Evolutionary conservation across 208 protist species (phyloP).

Genomic region (Crithidia thermophila): DNA sequence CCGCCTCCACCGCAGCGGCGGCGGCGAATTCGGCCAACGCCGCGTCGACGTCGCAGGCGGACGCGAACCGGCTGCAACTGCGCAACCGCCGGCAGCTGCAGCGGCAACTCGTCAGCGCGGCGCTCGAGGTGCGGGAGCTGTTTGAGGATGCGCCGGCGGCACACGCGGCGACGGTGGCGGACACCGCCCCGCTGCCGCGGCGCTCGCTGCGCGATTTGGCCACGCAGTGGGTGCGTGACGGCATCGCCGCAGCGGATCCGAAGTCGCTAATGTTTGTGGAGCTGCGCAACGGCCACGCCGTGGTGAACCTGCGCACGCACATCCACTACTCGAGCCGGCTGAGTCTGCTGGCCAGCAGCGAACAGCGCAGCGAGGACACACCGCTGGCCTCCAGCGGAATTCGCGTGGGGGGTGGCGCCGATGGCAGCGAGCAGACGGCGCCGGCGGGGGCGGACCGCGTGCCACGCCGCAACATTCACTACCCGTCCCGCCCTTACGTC

Average conservation of each 20-base stretch:
- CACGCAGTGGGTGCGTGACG: constrained; percentile 13
- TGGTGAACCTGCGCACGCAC: constrained; percentile 29
- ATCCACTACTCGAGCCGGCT: constrained; percentile 28
- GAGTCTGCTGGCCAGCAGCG: constrained; percentile 3
- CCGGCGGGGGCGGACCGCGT: too few relatives aligned
- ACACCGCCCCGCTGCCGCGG: not conserved
- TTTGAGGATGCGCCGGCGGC: constrained; percentile 24
- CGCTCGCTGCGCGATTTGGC: constrained; percentile 15
- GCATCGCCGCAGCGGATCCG: constrained; percentile 7
- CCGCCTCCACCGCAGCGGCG: not conserved
- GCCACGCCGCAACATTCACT: too few relatives aligned
- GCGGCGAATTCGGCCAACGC: not conserved
- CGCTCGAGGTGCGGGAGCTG: constrained; percentile 5
- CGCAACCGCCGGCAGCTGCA: constrained; percentile 21
- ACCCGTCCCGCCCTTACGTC: too few relatives aligned
- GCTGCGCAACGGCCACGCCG: constrained; percentile 19
- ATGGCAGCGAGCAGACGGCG: too few relatives aligned
- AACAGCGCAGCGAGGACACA: not conserved
- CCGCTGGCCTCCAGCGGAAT: too few relatives aligned
- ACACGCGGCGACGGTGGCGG: not conserved
- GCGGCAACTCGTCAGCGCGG: constrained; percentile 23
- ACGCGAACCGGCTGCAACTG: constrained; percentile 13
- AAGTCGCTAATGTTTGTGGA: constrained; percentile 28
- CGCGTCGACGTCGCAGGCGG: too few relatives aligned
- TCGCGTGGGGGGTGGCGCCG: too few relatives aligned